Evolutionary conservation across 306 rosid genomes (phyloP).

Genomic region (Inga oerstediana): DNA sequence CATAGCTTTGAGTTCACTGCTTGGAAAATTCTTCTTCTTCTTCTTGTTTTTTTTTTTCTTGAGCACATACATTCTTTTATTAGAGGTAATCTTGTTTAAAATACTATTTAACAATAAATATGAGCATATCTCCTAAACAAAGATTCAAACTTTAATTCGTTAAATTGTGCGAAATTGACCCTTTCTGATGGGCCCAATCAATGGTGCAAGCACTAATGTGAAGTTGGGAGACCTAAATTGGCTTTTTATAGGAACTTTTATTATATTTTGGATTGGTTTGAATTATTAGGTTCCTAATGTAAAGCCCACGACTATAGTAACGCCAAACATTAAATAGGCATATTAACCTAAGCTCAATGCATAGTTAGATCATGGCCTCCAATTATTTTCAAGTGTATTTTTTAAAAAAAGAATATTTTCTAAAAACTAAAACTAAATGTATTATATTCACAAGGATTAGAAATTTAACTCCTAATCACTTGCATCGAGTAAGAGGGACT

Average conservation of each 20-base stretch:
- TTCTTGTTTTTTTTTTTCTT: no score
- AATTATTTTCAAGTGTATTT: background rate
- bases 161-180: rapidly evolving
- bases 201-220: background rate
- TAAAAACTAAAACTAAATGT: background rate
- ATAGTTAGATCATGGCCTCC: background rate
- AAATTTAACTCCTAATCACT: background rate
- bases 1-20: background rate
- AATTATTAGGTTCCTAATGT: background rate
- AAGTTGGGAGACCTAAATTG: no score
- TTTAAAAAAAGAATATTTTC: no score
- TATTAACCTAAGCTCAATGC: background rate
- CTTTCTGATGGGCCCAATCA: no score
- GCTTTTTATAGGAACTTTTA: no score
- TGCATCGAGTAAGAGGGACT: background rate
- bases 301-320: background rate
- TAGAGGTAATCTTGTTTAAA: no score
- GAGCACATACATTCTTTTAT: no score
- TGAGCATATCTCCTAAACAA: no score
- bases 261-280: no score
- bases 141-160: rapidly evolving
- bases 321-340: no score
- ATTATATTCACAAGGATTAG: background rate
- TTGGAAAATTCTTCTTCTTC: no score
- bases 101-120: rapidly evolving